Base-by-base conservation (phyloP, 345 rosid species). In the Eucalyptus leucophloia region DNA sequence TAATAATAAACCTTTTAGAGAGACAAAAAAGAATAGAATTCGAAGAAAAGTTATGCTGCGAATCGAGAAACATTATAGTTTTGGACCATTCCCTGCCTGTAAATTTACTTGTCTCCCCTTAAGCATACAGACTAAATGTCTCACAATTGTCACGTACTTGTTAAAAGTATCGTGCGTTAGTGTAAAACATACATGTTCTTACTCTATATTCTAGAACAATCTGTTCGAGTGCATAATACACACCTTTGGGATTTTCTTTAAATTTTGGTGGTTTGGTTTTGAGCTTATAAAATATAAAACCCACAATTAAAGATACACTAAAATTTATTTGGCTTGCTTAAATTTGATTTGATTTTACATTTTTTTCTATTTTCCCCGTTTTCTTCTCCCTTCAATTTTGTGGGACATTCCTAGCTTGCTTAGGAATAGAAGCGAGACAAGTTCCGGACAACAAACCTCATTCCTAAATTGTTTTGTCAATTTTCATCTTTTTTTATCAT, bases 381-480 rank as follows among this genome's bases (percentile, higher is more conserved):
- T 65, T 65, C 37, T 15, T 65, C 37, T n/a, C n/a, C 37, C 34
- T n/a, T 65, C 11, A 65, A 65, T 14, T 30, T n/a, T 65, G 18
- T n/a, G 37, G 34, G 37, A 65, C 18, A 0, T n/a, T 0, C 72
- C 72, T 65, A 65, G 19, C 72, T 14, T 60, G 69, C 69, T 60
- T 30, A 30, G 69, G 34, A 5, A 60, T 60, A 13, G 4, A 60
- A 60, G 67, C 17, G 17, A 2, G 72, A 62, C 5, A 16, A 14
- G 34, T 30, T 62, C 17, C 9, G 3, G 1, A 65, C 72, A 65
- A 14, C 34, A 65, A n/a, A 65, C 6, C 37, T 4, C 11, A 0
- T 2, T 3, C 77, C 11, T 15, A 30, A n/a, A 65, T 0, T 6
- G 5, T 65, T 2, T 0, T 0, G 0, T 15, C 16, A 62, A 6